A percentile compares a stretch with the other conserved stretches of the same genome.
phyloP scores from a whole-genome alignment of 495 filamentous ascomycete genomes.

The Aspergillus hancockii region DNA sequence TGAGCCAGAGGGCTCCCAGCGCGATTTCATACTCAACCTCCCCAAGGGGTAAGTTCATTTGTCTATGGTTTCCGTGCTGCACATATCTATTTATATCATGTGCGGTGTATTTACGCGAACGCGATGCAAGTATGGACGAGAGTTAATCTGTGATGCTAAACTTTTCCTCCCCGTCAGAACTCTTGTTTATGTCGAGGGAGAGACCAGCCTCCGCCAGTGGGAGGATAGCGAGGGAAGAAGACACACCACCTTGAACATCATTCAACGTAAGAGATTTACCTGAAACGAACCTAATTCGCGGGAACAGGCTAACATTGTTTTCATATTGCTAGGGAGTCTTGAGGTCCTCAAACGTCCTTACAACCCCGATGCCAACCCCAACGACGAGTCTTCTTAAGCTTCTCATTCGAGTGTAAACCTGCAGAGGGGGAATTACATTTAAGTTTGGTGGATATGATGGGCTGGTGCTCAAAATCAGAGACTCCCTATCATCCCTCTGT shows the following conservation, averaged over 20 bases:
- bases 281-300: not conserved
- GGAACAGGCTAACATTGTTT: slow-evolving; percentile 6
- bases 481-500: not conserved
- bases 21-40: slow-evolving; percentile 64
- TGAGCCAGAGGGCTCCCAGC: slow-evolving; percentile 55
- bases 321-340: slow-evolving; percentile 49
- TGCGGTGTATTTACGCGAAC: not conserved
- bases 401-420: not conserved
- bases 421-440: not conserved
- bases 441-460: not conserved
- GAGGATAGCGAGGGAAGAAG: slow-evolving; percentile 65
- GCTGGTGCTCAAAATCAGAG: not conserved
- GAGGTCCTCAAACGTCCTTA: slow-evolving; percentile 59
- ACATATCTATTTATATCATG: slow-evolving; percentile 6
- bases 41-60: slow-evolving; percentile 72
- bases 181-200: slow-evolving; percentile 72
- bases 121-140: not conserved
- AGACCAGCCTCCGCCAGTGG: slow-evolving; percentile 61
- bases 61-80: not conserved
- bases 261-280: slow-evolving; percentile 63
- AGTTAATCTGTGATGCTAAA: not conserved
- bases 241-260: slow-evolving; percentile 58
- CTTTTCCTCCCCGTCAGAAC: slow-evolving; percentile 44
- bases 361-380: slow-evolving; percentile 9
- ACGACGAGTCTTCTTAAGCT: slow-evolving; percentile 18